Base-by-base conservation (phyloP, 495 filamentous ascomycete genomes). In the Daldinia concentrica region DNA sequence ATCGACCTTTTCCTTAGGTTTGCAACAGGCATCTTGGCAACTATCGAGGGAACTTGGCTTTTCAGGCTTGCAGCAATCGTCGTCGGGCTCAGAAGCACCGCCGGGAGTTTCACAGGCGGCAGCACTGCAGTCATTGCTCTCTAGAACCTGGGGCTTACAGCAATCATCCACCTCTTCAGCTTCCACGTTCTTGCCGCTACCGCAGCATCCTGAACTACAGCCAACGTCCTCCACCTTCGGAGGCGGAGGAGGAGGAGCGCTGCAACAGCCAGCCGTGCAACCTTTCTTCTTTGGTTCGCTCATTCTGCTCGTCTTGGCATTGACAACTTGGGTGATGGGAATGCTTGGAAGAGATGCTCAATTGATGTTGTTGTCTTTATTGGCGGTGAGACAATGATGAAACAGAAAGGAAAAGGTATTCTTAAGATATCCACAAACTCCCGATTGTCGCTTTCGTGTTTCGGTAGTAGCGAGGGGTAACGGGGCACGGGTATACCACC, bases 11-110 rank as follows among this genome's bases (percentile, higher is more conserved):
- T 55, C 54, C 27, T 72, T 56, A 0, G 62, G 32, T 12, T 36
- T 19, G 29, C 68, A 71, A 54, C 69, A 72, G 17, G 15, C 56
- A 61, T 64, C 61, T 45, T 56, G 61, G 43, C 70, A 73, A 29
- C 37, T 26, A 8, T 45, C 22, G 15, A 15, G 17, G 17, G 41
- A 19, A 15, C 4, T 57, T 58, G 55, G 54, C 17, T 64, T 58
- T 12, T 50, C 56, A 15, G 64, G 59, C 17, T 57, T 50, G 56
- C 64, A 72, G 12, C 69, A 68, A 50, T 63, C 58, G 34, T 63
- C 63, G 9, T 45, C 58, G 22, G 26, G 26, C 37, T 66, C 17
- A 29, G 17, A 27, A 9, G 27, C 22, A 15, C n/a, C 26, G 1
- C 29, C 55, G 15, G 26, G 7, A 8, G 39, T 26, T 19, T 62